These are phyloP conservation scores for Dendrobium officinale DNA, from an alignment of 106 monocot species.

Conservation along the genomic window DNA sequence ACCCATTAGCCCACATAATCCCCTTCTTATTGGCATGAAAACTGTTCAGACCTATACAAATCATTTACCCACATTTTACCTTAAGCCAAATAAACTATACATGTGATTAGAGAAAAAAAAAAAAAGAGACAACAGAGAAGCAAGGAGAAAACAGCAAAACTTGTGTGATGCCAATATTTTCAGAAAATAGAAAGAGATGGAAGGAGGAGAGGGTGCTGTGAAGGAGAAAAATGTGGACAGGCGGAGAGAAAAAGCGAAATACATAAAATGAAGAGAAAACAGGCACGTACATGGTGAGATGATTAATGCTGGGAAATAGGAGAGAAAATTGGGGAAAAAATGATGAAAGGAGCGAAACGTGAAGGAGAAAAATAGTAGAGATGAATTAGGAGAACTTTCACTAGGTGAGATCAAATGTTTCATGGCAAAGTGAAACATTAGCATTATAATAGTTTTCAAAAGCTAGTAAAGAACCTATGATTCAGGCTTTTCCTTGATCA, in stretches of 20 bases:
- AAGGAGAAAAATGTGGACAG: too few species aligned
- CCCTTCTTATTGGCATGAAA: too few species aligned
- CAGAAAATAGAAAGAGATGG: background rate
- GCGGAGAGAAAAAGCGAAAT: background rate
- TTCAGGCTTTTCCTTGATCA: background rate
- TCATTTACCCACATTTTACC: too few species aligned
- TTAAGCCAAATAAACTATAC: background rate
- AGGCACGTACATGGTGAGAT: background rate
- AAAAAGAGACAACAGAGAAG: background rate
- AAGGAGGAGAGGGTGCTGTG: too few species aligned
- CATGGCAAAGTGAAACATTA: background rate
- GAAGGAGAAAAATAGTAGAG: background rate
- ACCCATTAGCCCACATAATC: too few species aligned
- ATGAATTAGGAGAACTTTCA: background rate
- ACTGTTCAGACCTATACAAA: too few species aligned
- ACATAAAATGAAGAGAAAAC: background rate
- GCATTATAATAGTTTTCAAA: background rate
- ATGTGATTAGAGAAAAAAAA: background rate
- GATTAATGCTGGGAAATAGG: background rate
- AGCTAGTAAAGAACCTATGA: background rate
- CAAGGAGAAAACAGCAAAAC: background rate
- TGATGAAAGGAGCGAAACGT: background rate
- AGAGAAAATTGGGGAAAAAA: background rate
- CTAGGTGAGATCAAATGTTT: background rate
- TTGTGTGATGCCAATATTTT: background rate